Conservation (phyloP, 1,284 basidiomycete species). For the Cryptococcus deneoformans region DNA sequence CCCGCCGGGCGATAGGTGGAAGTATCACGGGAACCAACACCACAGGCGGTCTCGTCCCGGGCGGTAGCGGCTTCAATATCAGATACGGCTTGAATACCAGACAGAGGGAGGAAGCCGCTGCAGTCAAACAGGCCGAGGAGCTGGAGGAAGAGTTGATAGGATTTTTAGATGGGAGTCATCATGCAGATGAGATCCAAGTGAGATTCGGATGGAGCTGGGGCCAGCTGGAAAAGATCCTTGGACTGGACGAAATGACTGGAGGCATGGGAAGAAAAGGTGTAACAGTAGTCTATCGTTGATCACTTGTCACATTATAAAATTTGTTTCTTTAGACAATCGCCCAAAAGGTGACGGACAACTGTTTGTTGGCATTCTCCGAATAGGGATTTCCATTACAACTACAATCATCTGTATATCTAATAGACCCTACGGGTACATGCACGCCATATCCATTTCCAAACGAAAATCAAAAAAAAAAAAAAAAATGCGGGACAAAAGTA, state of each 20-base stretch:
- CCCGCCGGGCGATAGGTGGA: conserved; percentile 6
- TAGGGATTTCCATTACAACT: background rate
- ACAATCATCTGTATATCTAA: background rate
- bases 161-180: conserved; percentile 80
- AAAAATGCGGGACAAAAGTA: no score
- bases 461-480: no score
- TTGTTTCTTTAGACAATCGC: no score
- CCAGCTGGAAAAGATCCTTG: conserved; percentile 69
- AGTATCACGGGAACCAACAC: background rate
- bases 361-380: no score
- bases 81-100: conserved; percentile 12
- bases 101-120: conserved; percentile 20
- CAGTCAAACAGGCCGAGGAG: conserved; percentile 13
- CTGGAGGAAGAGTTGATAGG: conserved; percentile 56
- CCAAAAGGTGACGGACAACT: no score
- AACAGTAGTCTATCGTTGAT: conserved; percentile 31
- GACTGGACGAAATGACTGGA: conserved; percentile 30
- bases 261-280: conserved; percentile 41
- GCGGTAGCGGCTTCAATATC: conserved; percentile 10
- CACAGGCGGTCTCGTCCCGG: conserved; percentile 6
- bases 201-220: conserved; percentile 80
- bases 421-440: background rate
- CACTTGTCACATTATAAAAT: no score
- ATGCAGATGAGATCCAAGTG: conserved; percentile 86
- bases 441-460: no score